Evolutionary conservation across 768 basidiomycete genomes (phyloP).

Genomic region (Leccinum arenicola): DNA sequence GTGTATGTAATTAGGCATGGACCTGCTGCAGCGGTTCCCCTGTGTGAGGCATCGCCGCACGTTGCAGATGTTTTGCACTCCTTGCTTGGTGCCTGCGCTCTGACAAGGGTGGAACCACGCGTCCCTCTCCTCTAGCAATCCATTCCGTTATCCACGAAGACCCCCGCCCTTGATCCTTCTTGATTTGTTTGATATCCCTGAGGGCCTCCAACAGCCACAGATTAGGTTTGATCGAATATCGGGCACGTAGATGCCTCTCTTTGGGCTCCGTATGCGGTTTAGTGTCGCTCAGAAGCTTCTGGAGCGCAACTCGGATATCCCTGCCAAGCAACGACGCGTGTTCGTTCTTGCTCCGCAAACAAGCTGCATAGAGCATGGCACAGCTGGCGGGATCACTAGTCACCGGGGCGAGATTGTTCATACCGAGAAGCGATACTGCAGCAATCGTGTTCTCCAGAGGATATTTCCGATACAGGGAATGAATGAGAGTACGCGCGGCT

Average conservation of each 20-base stretch:
- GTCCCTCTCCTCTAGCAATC: conserved; percentile 23
- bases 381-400: conserved; percentile 55
- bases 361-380: conserved; percentile 55
- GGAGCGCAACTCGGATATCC: conserved; percentile 42
- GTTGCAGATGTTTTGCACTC: conserved; percentile 2
- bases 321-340: conserved; percentile 40
- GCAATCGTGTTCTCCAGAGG: conserved; percentile 49
- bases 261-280: conserved; percentile 19
- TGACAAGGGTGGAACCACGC: conserved; percentile 14
- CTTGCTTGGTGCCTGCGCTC: conserved; percentile 17
- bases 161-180: conserved; percentile 29
- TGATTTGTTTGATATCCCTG: conserved; percentile 33
- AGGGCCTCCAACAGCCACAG: conserved; percentile 38
- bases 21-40: not conserved
- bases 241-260: conserved; percentile 20
- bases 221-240: conserved; percentile 32
- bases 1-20: conserved; percentile 5
- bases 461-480: conserved; percentile 47
- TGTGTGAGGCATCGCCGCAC: not conserved
- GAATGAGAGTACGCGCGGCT: conserved; percentile 55
- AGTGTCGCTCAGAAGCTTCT: conserved; percentile 28
- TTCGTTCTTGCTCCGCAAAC: conserved; percentile 43
- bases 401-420: conserved; percentile 53
- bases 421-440: conserved; percentile 50
- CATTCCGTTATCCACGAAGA: conserved; percentile 28